Percentiles rank a stretch among this genome's conserved stretches.
phyloP scores from a whole-genome alignment of 345 rosid species.

The Euphorbia tirucalli region DNA sequence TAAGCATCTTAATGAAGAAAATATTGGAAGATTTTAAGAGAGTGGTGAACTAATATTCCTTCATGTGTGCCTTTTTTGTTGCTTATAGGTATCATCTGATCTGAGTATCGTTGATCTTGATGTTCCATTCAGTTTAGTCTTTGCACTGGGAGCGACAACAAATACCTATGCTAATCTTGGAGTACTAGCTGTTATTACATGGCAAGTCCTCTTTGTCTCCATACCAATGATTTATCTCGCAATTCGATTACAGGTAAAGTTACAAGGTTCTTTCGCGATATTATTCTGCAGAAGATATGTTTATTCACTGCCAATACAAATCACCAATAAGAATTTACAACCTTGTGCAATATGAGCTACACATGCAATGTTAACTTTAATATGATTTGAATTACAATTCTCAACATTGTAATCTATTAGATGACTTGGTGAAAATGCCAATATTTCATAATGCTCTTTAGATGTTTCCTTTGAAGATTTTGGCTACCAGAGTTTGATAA shows the following conservation, averaged over 20 bases:
- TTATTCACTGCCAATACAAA: not conserved
- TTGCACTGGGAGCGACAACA: constrained; percentile 58
- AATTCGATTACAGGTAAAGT: constrained; percentile 69
- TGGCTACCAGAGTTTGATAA: no score
- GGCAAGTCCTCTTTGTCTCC: constrained; percentile 87
- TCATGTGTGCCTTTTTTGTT: not conserved
- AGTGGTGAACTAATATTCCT: constrained; percentile 1
- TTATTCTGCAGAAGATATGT: not conserved
- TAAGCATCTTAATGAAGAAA: constrained; percentile 25
- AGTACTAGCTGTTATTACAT: constrained; percentile 74
- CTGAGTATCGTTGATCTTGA: constrained; percentile 91
- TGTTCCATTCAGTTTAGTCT: constrained; percentile 62
- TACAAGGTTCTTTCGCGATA: not conserved
- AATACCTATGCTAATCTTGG: constrained; percentile 67
- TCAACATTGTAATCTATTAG: not conserved
- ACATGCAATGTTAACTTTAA: not conserved
- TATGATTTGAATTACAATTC: not conserved
- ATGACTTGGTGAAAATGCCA: not conserved
- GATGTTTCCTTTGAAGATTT: not conserved
- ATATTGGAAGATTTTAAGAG: not conserved
- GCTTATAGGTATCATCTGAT: constrained; percentile 66
- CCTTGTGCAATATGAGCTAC: not conserved
- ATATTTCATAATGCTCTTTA: not conserved
- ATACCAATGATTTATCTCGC: constrained; percentile 67
- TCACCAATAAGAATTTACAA: not conserved